Percentiles rank a stretch among this genome's conserved stretches.
phyloP scores from a whole-genome alignment of 2,329 filamentous ascomycete species.

The Colletotrichum nymphaeae region DNA sequence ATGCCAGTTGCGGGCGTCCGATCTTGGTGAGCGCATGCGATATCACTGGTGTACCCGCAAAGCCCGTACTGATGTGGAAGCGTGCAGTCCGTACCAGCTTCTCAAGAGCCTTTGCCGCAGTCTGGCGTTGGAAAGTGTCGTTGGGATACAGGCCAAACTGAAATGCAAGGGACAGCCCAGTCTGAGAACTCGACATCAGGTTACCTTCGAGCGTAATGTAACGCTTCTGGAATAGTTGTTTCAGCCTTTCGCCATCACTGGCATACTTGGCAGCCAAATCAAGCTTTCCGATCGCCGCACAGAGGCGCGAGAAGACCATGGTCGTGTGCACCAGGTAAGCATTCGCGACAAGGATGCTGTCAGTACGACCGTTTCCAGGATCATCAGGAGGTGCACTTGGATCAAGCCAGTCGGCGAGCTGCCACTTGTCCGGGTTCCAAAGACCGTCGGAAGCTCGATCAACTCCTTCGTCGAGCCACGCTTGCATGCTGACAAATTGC shows the following conservation, averaged over 20 bases:
- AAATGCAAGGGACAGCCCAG: conserved; percentile 20
- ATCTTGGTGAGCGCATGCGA: conserved; percentile 28
- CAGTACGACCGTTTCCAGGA: background rate
- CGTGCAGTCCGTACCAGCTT: conserved; percentile 22
- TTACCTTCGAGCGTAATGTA: conserved; percentile 32
- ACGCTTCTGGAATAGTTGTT: conserved; percentile 10
- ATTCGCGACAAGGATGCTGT: conserved; percentile 24
- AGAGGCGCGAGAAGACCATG: conserved; percentile 6
- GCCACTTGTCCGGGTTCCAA: background rate
- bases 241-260: background rate
- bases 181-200: conserved; percentile 27
- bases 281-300: background rate
- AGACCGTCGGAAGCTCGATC: background rate
- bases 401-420: conserved; percentile 44
- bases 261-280: background rate
- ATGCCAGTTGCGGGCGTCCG: conserved; percentile 39
- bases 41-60: conserved; percentile 28
- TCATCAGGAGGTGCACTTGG: conserved; percentile 43
- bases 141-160: conserved; percentile 26
- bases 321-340: conserved; percentile 26
- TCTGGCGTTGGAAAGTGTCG: background rate
- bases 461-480: conserved; percentile 7
- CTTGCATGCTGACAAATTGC: conserved; percentile 18
- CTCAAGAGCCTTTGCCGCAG: conserved; percentile 16
- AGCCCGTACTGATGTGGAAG: conserved; percentile 28